These are phyloP conservation scores for Talaromyces adpressus DNA, from an alignment of 495 filamentous ascomycete genomes.

Conservation along the genomic window DNA sequence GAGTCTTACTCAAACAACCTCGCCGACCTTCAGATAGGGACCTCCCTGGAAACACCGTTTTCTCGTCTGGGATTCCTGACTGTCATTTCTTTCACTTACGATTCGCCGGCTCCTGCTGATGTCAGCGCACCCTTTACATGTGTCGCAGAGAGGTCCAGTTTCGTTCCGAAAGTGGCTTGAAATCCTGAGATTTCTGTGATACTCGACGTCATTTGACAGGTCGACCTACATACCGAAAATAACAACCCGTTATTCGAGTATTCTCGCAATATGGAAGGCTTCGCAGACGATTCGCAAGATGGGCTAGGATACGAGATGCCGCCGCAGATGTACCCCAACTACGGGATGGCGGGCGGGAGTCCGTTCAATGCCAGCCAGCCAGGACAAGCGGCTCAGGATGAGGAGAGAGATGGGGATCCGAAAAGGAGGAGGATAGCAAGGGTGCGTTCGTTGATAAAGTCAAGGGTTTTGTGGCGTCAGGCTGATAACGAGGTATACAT, in stretches of 20 bases:
- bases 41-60: neutral
- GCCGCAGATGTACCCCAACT: conserved; percentile 23
- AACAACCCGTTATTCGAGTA: neutral
- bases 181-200: neutral
- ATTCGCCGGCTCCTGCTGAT: neutral
- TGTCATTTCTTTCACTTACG: neutral
- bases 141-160: neutral
- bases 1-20: neutral
- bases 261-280: conserved; percentile 28
- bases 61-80: neutral
- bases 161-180: neutral
- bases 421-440: conserved; percentile 92
- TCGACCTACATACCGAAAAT: neutral
- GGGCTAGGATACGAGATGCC: conserved; percentile 38
- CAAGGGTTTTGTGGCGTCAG: neutral
- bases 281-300: conserved; percentile 31
- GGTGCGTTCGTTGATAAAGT: conserved; percentile 42
- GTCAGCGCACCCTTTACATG: neutral
- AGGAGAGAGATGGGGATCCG: conserved; percentile 67
- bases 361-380: conserved; percentile 28
- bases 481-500: conserved; percentile 21
- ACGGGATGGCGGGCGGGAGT: neutral
- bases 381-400: conserved; percentile 31
- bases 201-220: neutral
- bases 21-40: neutral